A percentile compares a stretch with the other conserved stretches of the same genome.
phyloP scores from a whole-genome alignment of 805 yeast genomes.

The Lachancea lanzarotensis region DNA sequence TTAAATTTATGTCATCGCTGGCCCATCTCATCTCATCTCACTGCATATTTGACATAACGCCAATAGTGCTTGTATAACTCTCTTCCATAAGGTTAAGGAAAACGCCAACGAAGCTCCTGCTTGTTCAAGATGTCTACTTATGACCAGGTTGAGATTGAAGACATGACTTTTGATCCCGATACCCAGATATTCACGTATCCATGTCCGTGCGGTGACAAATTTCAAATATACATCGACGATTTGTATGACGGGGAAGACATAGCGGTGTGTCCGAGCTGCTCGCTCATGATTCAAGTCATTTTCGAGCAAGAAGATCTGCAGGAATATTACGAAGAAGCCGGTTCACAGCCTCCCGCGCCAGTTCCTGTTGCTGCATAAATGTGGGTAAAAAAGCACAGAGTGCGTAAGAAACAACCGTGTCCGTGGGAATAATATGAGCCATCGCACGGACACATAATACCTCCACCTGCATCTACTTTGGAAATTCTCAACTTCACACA shows the following conservation, averaged over 20 bases:
- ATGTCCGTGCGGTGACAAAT: constrained; percentile 96
- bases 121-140: constrained; percentile 51
- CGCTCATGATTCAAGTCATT: constrained; percentile 85
- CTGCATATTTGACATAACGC: neutral
- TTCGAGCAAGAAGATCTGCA: constrained; percentile 58
- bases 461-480: no score
- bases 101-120: no score
- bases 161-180: constrained; percentile 83
- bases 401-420: neutral
- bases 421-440: no score
- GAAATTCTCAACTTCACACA: no score
- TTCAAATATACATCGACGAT: constrained; percentile 81
- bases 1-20: neutral
- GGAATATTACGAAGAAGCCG: constrained; percentile 36
- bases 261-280: constrained; percentile 96
- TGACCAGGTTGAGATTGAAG: constrained; percentile 96
- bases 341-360: constrained; percentile 26
- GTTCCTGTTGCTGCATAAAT: constrained; percentile 19
- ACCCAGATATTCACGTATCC: constrained; percentile 85
- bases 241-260: constrained; percentile 84
- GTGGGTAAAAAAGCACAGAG: neutral
- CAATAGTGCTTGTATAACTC: no score
- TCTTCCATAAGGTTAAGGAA: no score
- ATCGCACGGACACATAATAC: no score
- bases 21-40: neutral